phyloP scores from a whole-genome alignment of 164 flowering plant genomes.

The Nymphaea colorata region DNA sequence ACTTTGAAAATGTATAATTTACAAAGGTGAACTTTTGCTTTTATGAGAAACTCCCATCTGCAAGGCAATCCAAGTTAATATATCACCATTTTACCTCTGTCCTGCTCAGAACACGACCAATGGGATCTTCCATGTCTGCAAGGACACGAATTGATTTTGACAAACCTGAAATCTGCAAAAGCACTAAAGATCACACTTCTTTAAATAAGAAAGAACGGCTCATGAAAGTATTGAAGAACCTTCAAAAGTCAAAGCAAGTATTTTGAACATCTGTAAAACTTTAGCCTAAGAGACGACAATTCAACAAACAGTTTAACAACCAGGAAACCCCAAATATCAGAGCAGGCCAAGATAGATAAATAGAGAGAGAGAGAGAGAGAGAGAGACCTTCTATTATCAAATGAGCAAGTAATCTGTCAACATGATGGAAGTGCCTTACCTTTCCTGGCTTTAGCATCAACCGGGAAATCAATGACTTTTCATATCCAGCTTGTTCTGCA shows the following conservation, averaged over 20 bases:
- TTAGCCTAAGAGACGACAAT: too few relatives aligned
- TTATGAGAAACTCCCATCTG: too few relatives aligned
- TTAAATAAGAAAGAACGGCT: not conserved
- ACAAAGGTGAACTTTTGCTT: too few relatives aligned
- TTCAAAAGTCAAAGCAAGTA: not conserved
- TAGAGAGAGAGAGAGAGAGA: too few relatives aligned
- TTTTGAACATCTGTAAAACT: too few relatives aligned
- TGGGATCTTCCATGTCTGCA: conserved; percentile 93
- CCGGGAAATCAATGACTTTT: conserved; percentile 69
- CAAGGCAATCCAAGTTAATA: too few relatives aligned
- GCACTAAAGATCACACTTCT: not conserved
- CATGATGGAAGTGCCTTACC: conserved; percentile 26
- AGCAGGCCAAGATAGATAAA: too few relatives aligned
- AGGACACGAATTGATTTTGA: conserved; percentile 79
- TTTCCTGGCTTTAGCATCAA: conserved; percentile 75
- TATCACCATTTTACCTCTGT: conserved; percentile 49
- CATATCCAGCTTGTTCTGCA: conserved; percentile 76
- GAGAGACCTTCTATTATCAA: too few relatives aligned
- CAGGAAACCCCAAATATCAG: too few relatives aligned
- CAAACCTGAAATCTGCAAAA: conserved; percentile 56
- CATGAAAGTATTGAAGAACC: not conserved
- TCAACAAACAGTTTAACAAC: too few relatives aligned
- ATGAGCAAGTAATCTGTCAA: too few relatives aligned
- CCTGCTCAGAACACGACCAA: conserved; percentile 65
- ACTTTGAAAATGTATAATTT: too few relatives aligned